Evolutionary conservation across 176 grass and related monocot species (phyloP), one percentile per base, ranked within the genome.

Genomic region (Rhipidocladum racemiflorum): DNA sequence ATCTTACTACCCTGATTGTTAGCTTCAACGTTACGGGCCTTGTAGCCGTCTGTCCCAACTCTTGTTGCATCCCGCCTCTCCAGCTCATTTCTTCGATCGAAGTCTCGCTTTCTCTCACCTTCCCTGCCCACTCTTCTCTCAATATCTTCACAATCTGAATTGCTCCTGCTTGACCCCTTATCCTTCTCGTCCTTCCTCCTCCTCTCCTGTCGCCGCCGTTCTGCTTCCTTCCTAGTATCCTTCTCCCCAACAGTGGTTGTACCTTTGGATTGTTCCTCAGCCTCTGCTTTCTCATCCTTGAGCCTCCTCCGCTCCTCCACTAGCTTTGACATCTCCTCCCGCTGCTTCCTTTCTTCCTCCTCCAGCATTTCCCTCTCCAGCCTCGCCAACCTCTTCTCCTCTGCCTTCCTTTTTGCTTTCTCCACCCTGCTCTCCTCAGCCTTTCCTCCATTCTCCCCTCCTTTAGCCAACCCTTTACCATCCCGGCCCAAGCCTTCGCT

Each of bases 341-440:
- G 83, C 21, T 98, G 95, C 86, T 98, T 98, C 73, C 92, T 88
- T 78, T 98, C 95, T 69, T 98, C 95, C 87, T 95, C 92, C 85
- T 98, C 95, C 18, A 95, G 76, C 92, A 95, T 84, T 80, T 98
- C 95, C 72, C 80, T 98, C 87, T 98, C 95, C 81, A 98, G 77
- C 56, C 92, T 89, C 0, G 87, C 95, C 74, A 94, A 50, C 32
- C 87, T 89, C 75, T 93, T 98, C 78, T 97, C 95, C 81, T 97
- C 92, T 10, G 95, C 92, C 83, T 94, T 97, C 79, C 92, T 90
- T 49, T 79, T 94, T 7, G 90, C 88, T 80, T 92, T 97, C 42
- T 97, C 92, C 3, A 83, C 60, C 74, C 81, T 94, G 65, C 74
- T 97, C 84, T 95, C 90, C 54, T 92, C 90, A 8, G 88, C 75